Evolutionary conservation across 1,284 basidiomycete species (phyloP), one percentile per base, ranked within the genome.

Genomic region (Puccinia horiana): DNA sequence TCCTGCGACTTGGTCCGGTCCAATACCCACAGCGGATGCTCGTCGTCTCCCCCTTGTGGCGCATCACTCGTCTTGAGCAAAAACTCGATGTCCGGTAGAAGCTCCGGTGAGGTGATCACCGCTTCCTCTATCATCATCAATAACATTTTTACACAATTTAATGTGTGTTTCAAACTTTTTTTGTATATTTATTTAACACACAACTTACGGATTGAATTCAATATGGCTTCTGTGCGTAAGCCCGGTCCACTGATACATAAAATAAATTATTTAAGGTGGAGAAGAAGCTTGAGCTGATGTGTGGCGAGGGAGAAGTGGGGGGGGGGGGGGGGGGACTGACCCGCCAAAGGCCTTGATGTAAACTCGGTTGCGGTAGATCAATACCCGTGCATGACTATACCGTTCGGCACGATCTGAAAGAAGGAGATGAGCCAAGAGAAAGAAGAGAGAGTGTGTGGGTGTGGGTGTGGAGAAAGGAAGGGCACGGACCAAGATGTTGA

Each of bases 1-100:
- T 84, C 83, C 37, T 85, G 82, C 37, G 85, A 83, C 1, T 84
- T 83, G 0, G 83, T 80, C 0, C 86, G 79, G 56, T 85, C 85
- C 6, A 86, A 82, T 35, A 84, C 84, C 86, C 86, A 86, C 11
- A 81, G 23, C 29, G 78, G 78, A 54, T 52, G 65, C 56, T 63
- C 49, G 20, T 56, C 32, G 67, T 73, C 78, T 8, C 18, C 69
- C 5, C 37, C 52, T 32, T 58, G 67, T 3, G 78, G 69, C 54
- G 78, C 67, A 74, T 86, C 86, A 63, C 84, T 83, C 67, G 84
- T 83, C 35, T 83, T 83, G 23, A 86, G 70, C 63, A 85, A 86
- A 63, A 86, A 86, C 83, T 86, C 86, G n/a, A 85, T 84, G 80
- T 86, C 84, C 3, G 86, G 86, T 52, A 86, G 69, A 65, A 81